These are phyloP conservation scores for Mycena vitilis DNA, from an alignment of 768 basidiomycete genomes.

Conservation along the genomic window DNA sequence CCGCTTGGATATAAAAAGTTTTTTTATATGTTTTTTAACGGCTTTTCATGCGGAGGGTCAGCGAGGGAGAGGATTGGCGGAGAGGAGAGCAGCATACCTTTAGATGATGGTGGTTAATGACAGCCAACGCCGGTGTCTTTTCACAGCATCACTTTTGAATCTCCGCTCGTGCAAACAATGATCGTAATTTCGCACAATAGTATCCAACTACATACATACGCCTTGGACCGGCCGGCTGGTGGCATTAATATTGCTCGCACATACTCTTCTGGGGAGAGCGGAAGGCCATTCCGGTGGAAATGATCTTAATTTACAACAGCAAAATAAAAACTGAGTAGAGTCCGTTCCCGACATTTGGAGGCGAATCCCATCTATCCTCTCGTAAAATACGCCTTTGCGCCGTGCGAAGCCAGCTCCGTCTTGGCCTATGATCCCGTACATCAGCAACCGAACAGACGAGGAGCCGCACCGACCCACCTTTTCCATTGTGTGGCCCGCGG, in stretches of 20 bases:
- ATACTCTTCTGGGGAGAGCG: too few species aligned
- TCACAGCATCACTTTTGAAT: slow-evolving; percentile 15
- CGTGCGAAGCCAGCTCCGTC: slow-evolving; percentile 83
- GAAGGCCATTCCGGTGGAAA: too few species aligned
- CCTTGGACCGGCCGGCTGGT: neutral
- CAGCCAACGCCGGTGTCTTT: slow-evolving; percentile 25
- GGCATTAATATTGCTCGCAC: too few species aligned
- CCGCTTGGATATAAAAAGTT: slow-evolving; percentile 73
- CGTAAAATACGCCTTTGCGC: slow-evolving; percentile 90
- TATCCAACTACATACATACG: too few species aligned
- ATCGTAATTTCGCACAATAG: slow-evolving; percentile 41
- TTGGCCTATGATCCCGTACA: slow-evolving; percentile 69
- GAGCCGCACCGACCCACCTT: slow-evolving; percentile 63
- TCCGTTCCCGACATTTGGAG: neutral
- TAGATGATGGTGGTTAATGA: slow-evolving; percentile 70
- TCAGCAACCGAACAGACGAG: slow-evolving; percentile 23
- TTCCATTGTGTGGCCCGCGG: slow-evolving; percentile 89
- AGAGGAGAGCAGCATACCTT: slow-evolving; percentile 38
- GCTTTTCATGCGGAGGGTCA: slow-evolving; percentile 62
- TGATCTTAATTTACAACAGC: too few species aligned
- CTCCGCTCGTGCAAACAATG: slow-evolving; percentile 27
- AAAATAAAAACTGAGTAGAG: slow-evolving; percentile 27
- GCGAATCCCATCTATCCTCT: slow-evolving; percentile 62
- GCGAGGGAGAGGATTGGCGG: slow-evolving; percentile 33
- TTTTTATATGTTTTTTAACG: slow-evolving; percentile 79